Evolutionary conservation across 805 yeast species (phyloP).

Genomic region (Myxozyma sirexii): DNA sequence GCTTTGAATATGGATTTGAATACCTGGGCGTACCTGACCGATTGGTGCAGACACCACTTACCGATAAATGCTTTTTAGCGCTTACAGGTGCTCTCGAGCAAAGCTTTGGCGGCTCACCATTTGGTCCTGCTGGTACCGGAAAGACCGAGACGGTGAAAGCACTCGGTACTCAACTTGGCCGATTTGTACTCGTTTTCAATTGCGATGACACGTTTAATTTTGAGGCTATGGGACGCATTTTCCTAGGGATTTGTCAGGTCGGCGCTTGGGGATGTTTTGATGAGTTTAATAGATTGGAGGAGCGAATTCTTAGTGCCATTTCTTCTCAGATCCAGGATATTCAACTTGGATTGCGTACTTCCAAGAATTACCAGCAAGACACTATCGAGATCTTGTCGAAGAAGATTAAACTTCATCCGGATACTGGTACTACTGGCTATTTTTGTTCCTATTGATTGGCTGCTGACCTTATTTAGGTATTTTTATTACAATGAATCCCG

Average conservation of each 20-base stretch:
- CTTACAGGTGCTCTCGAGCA: conserved; percentile 76
- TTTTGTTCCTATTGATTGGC: background rate
- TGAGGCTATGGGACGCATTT: conserved; percentile 72
- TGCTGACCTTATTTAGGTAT: conserved; percentile 50
- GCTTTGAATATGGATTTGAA: conserved; percentile 73
- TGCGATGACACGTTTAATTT: conserved; percentile 90
- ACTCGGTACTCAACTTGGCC: conserved; percentile 75
- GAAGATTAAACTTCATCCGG: conserved; percentile 29
- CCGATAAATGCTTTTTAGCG: conserved; percentile 63
- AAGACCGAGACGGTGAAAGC: conserved; percentile 91
- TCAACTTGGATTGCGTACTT: conserved; percentile 53
- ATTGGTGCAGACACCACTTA: conserved; percentile 74
- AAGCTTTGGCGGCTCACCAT: conserved; percentile 82
- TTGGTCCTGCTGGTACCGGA: conserved; percentile 98
- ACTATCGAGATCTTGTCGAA: conserved; percentile 38
- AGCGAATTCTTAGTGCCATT: conserved; percentile 75
- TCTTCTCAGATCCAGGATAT: conserved; percentile 77
- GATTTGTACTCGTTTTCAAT: conserved; percentile 80
- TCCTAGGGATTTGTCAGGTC: conserved; percentile 75
- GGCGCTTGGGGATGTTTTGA: conserved; percentile 98
- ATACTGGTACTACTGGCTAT: conserved; percentile 35
- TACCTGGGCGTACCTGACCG: conserved; percentile 75
- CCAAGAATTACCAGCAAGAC: conserved; percentile 1
- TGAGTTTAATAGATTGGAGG: conserved; percentile 82
- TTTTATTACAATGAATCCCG: conserved; percentile 90